Conservation (phyloP, 768 basidiomycete genomes). For the Punctularia strigosozonata region DNA sequence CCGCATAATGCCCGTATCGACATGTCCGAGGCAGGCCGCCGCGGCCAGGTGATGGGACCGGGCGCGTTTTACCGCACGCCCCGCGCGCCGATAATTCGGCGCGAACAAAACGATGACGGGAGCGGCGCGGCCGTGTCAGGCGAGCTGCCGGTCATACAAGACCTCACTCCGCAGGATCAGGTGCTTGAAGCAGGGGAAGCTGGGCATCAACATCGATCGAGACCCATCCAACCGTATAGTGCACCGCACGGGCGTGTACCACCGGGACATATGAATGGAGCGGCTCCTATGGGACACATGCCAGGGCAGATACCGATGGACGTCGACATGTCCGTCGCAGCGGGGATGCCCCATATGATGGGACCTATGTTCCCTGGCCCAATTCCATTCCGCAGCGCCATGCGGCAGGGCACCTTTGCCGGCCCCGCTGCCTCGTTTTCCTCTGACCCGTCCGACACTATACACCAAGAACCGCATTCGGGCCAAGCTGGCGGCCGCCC, state of each 20-base stretch:
- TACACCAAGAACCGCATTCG: too few relatives aligned
- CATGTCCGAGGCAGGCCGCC: conserved; percentile 50
- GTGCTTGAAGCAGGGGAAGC: conserved; percentile 18
- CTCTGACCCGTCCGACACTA: too few relatives aligned
- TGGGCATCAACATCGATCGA: conserved; percentile 4
- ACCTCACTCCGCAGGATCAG: conserved; percentile 51
- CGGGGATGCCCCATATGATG: conserved; percentile 9
- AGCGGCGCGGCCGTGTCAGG: conserved; percentile 36
- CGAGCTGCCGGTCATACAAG: conserved; percentile 76
- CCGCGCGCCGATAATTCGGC: conserved; percentile 47
- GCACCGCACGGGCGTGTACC: too few relatives aligned
- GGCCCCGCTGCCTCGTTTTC: conserved; percentile 39
- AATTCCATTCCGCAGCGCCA: conserved; percentile 5
- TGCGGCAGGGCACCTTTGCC: conserved; percentile 40
- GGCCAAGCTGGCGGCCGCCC: too few relatives aligned
- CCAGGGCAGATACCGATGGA: conserved; percentile 12
- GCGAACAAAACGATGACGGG: conserved; percentile 42
- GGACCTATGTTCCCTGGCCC: too few relatives aligned
- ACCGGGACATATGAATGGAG: too few relatives aligned
- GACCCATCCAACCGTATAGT: neutral
- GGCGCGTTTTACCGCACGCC: conserved; percentile 38
- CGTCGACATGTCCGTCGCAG: conserved; percentile 24
- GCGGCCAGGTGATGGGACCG: conserved; percentile 27
- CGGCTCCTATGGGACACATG: conserved; percentile 7
- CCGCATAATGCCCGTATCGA: too few relatives aligned